phyloP scores from a whole-genome alignment of 768 basidiomycete species.

The Leccinum boreale region DNA sequence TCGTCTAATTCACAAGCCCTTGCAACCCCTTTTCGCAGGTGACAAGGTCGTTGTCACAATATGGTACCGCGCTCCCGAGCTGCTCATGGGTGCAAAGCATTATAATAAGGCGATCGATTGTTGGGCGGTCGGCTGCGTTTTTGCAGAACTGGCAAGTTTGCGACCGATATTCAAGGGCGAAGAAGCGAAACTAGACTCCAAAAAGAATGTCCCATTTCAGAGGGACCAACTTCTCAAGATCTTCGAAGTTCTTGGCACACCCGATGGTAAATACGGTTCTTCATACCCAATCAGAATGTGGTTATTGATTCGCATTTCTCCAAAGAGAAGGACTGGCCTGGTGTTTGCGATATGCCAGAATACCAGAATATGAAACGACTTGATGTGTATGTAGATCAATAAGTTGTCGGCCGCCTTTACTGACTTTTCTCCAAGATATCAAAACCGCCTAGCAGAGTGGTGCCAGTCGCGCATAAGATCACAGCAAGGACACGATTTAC shows the following conservation, averaged over 20 bases:
- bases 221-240: conserved; percentile 93
- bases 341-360: conserved; percentile 82
- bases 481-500: conserved; percentile 71
- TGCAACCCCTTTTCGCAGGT: conserved; percentile 87
- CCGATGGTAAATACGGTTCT: conserved; percentile 52
- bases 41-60: conserved; percentile 99
- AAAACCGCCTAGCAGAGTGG: conserved; percentile 70
- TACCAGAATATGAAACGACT: conserved; percentile 78
- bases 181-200: conserved; percentile 94
- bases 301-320: conserved; percentile 1
- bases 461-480: conserved; percentile 62
- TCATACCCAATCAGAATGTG: not conserved
- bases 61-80: conserved; percentile 98
- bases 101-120: conserved; percentile 96
- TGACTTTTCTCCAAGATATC: conserved; percentile 41
- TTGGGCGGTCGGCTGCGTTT: conserved; percentile 98
- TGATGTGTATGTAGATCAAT: conserved; percentile 52
- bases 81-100: conserved; percentile 94
- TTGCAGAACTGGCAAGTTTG: conserved; percentile 90
- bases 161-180: conserved; percentile 99
- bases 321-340: conserved; percentile 87
- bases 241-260: conserved; percentile 91
- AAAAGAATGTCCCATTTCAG: conserved; percentile 98
- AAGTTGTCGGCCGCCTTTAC: not conserved
- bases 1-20: conserved; percentile 83